phyloP scores from a whole-genome alignment of 257 asterid genomes.

The Rauvolfia tetraphylla region DNA sequence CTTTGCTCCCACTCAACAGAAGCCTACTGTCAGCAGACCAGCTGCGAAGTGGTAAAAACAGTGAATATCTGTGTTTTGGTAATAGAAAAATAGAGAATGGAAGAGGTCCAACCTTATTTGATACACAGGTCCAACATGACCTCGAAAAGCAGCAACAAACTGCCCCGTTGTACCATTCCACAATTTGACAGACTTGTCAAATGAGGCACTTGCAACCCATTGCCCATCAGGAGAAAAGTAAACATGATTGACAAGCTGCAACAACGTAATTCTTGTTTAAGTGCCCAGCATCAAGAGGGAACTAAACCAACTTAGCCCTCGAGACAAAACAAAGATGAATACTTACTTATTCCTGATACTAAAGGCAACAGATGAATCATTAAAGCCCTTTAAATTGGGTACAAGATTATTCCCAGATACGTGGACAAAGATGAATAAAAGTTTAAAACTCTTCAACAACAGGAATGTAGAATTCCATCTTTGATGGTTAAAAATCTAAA shows the following conservation, averaged over 20 bases:
- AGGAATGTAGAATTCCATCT: not conserved
- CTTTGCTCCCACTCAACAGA: constrained; percentile 95
- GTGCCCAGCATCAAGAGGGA: constrained; percentile 8
- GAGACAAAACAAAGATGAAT: not conserved
- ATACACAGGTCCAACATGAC: constrained; percentile 96
- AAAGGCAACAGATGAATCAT: not conserved
- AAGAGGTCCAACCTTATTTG: constrained; percentile 68
- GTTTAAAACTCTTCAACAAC: not conserved
- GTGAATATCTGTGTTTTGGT: constrained; percentile 13
- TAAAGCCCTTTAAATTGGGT: not conserved
- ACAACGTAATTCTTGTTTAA: constrained; percentile 11
- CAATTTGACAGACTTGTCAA: constrained; percentile 87
- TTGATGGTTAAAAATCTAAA: not conserved
- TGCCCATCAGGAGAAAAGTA: constrained; percentile 94
- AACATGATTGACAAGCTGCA: constrained; percentile 94
- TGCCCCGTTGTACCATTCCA: constrained; percentile 94
- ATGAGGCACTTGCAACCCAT: constrained; percentile 97
- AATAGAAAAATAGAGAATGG: constrained; percentile 9
- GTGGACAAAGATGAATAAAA: not conserved
- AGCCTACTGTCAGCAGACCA: constrained; percentile 99
- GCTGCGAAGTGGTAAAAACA: constrained; percentile 41
- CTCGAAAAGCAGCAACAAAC: constrained; percentile 85
- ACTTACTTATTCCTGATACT: not conserved
- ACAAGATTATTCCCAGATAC: not conserved
- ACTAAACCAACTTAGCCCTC: not conserved